Evolutionary conservation across 2,329 filamentous ascomycete genomes (phyloP), one percentile per base, ranked within the genome.

Genomic region (Trichophyton benhamiae): DNA sequence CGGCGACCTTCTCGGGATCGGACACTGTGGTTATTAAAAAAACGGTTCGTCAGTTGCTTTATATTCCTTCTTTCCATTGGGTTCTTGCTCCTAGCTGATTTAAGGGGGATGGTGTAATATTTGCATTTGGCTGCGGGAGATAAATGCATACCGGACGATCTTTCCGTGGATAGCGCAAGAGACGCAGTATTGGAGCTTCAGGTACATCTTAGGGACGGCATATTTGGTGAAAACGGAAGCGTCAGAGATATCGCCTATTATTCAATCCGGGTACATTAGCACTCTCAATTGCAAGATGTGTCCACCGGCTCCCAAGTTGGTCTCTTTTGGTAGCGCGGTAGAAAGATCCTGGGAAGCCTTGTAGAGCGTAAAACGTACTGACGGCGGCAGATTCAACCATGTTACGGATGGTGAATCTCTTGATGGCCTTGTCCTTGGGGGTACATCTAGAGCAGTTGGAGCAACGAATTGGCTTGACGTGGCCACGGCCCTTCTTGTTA

Each of bases 111-210:
- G 11, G 13, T 30, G 48, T 25, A 6, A n/a, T 25, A 27, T 38
- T 38, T 38, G 33, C 33, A 38, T 38, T 30, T 38, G 33, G 11
- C 33, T 27, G 46, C 9, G 7, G 17, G 46, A 44, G n/a, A 44
- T 48, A 58, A 38, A 13, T 58, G 46, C 91, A 80, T 94, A 97
- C 92, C 94, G 92, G 81, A 99, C 95, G 80, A 99, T 99, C 89
- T 99, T 99, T 86, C 94, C 94, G 86, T 99, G 94, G 72, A 99
- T 99, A 77, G 94, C 94, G 83, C 94, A 99, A 81, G 92, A 97
- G 77, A 99, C 94, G 81, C 94, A 99, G 90, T 99, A 99, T 85
- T 99, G 94, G 79, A 99, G 88, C 88, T 99, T 99, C 82, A 99
- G 85, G 89, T 99, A 99, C 95, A 99, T 99, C 89, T 99, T 99